Evolutionary conservation across 805 yeast species (phyloP).

Genomic region (Candida railenensis): DNA sequence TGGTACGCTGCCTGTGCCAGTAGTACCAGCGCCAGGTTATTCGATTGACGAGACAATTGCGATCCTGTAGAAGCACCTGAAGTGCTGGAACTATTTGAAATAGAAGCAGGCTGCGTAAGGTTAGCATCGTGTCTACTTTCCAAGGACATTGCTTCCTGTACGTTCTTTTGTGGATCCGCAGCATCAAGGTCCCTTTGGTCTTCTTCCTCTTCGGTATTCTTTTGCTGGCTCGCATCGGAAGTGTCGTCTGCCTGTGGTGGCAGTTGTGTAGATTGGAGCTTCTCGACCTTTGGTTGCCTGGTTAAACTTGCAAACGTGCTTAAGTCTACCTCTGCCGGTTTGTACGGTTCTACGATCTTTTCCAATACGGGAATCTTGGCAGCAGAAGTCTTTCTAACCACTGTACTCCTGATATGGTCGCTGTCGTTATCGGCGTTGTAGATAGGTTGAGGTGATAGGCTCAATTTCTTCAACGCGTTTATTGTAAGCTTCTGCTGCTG

Average conservation of each 20-base stretch:
- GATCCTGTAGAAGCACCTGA: background rate
- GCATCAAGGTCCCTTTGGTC: no score
- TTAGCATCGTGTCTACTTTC: background rate
- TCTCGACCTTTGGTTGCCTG: constrained; percentile 33
- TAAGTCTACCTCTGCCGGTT: constrained; percentile 47
- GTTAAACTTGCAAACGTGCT: constrained; percentile 44
- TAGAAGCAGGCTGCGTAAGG: background rate
- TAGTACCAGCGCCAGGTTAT: background rate
- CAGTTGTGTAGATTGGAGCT: no score
- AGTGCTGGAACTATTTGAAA: background rate
- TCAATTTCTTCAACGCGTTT: constrained; percentile 42
- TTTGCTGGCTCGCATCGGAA: background rate
- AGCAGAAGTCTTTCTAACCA: constrained; percentile 7
- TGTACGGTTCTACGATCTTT: constrained; percentile 30
- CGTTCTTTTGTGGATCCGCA: background rate
- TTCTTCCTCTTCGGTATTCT: background rate
- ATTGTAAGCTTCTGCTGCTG: constrained; percentile 44
- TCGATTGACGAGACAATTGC: background rate
- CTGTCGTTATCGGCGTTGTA: constrained; percentile 21
- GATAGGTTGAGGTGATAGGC: constrained; percentile 41
- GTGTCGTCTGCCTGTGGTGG: background rate
- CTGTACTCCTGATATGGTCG: background rate
- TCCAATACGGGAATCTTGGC: constrained; percentile 4
- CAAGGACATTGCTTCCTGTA: background rate
- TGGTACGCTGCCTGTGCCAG: constrained; percentile 7